Evolutionary conservation across 2,329 filamentous ascomycete genomes (phyloP).

Genomic region (Calonectria hongkongensis): DNA sequence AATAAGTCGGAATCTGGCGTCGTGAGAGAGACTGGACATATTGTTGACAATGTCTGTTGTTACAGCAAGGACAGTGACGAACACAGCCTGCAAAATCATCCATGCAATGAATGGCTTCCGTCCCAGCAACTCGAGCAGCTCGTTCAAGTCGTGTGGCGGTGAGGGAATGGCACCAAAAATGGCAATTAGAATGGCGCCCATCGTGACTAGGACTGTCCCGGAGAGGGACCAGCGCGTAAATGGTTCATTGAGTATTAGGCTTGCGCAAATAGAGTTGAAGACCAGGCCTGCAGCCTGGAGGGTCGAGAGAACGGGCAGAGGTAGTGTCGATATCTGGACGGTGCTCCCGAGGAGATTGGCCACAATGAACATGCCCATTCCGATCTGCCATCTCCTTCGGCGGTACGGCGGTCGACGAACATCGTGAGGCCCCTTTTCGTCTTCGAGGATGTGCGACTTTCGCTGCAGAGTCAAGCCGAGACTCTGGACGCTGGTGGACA

Average conservation of each 20-base stretch:
- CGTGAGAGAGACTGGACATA: conserved; percentile 73
- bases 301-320: conserved; percentile 94
- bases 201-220: conserved; percentile 91
- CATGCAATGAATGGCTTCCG: conserved; percentile 87
- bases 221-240: conserved; percentile 96
- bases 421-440: conserved; percentile 89
- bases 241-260: conserved; percentile 91
- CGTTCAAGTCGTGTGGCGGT: conserved; percentile 89
- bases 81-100: conserved; percentile 87
- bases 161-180: conserved; percentile 96
- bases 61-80: conserved; percentile 82
- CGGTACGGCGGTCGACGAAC: conserved; percentile 90
- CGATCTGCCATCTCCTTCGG: conserved; percentile 94
- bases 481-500: conserved; percentile 96
- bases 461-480: conserved; percentile 96
- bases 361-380: conserved; percentile 97
- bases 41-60: conserved; percentile 74
- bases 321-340: conserved; percentile 97
- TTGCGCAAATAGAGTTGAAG: conserved; percentile 99
- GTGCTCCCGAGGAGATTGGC: conserved; percentile 96
- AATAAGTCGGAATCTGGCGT: conserved; percentile 81
- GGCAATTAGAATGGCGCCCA: conserved; percentile 92
- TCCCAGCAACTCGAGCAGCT: conserved; percentile 85
- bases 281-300: conserved; percentile 96
- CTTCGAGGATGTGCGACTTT: conserved; percentile 98